Evolutionary conservation across 306 rosid genomes (phyloP).

Genomic region (Cucurbita pepo): DNA sequence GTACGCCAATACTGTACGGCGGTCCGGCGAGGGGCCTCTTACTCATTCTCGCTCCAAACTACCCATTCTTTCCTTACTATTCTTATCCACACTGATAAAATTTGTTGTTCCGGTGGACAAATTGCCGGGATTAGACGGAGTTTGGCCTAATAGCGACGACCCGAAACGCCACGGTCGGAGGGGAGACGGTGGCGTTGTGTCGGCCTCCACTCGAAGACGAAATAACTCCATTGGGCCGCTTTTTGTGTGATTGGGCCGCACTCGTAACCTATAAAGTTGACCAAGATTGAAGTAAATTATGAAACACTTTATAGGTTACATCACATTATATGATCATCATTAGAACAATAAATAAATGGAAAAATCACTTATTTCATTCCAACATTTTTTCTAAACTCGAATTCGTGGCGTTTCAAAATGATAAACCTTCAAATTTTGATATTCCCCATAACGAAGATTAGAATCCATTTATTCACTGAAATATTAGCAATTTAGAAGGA

Average conservation of each 20-base stretch:
- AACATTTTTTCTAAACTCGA: too few relatives aligned
- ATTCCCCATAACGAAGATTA: neutral
- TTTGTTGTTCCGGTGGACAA: neutral
- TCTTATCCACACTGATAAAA: conserved; percentile 27
- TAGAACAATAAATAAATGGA: neutral
- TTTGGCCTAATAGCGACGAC: neutral
- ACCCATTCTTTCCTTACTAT: conserved; percentile 12
- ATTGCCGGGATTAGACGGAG: neutral
- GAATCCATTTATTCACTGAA: neutral
- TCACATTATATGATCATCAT: neutral
- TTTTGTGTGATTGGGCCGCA: neutral
- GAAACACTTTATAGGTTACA: neutral
- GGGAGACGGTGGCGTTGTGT: neutral
- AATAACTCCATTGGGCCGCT: neutral
- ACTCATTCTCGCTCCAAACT: conserved; percentile 51
- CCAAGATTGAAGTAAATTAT: neutral
- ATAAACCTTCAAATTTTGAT: too few relatives aligned
- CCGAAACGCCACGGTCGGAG: neutral
- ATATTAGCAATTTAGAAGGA: neutral
- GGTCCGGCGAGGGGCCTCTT: conserved; percentile 63
- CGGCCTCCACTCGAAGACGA: neutral
- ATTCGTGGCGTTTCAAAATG: too few relatives aligned
- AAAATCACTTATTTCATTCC: too few relatives aligned
- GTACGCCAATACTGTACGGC: conserved; percentile 25
- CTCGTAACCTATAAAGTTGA: too few relatives aligned